Base-by-base conservation (phyloP, 495 filamentous ascomycete species). In the Pseudomonodictys pantanalensis region DNA sequence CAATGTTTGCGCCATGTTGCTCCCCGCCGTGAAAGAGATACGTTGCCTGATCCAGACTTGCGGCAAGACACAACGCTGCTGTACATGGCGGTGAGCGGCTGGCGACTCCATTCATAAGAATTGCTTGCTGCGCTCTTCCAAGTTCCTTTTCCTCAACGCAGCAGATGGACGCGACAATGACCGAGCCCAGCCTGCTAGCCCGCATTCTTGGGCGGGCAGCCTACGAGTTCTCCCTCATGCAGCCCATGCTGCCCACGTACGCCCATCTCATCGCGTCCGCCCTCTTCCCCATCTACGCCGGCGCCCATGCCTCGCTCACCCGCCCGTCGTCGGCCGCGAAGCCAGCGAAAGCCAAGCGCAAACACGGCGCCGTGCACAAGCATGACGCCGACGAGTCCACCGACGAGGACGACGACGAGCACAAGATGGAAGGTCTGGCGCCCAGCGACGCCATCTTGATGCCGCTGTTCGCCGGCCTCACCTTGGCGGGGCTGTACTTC, bases 371-470 rank as follows among this genome's bases (percentile, higher is more conserved):
- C n/a, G n/a, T n/a, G n/a, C n/a, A n/a, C n/a, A n/a, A 77, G 24
- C n/a, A 20, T 10, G 75, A 77, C 2, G 82, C 84, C n/a, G 78
- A 86, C 12, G 81, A 85, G 7, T 81, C 82, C 0, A 77, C 79
- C 12, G 79, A 81, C 4, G 80, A 85, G 8, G 71, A 78, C 22
- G 57, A 78, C n/a, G 78, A 86, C 11, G 80, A 83, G 9, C 76
- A 82, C 53, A 81, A 81, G 49, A 83, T 89, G 73, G 91, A 96
- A 61, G 89, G 88, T 1, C 73, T 98, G 29, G 76, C 78, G 18
- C 86, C 90, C 2, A 86, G 82, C 0, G 93, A 97, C 74, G 93
- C 91, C 29, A 78, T 97, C 62, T 76, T 93, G 72, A 87, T 97
- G 48, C 93, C 93, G 7, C 62, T 97, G n/a, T 73, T 88, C 30